A percentile compares a stretch with the other conserved stretches of the same genome.
Evolutionary conservation across 2,329 filamentous ascomycete species (phyloP).

Genomic region (Ceratocystis eucalypticola): DNA sequence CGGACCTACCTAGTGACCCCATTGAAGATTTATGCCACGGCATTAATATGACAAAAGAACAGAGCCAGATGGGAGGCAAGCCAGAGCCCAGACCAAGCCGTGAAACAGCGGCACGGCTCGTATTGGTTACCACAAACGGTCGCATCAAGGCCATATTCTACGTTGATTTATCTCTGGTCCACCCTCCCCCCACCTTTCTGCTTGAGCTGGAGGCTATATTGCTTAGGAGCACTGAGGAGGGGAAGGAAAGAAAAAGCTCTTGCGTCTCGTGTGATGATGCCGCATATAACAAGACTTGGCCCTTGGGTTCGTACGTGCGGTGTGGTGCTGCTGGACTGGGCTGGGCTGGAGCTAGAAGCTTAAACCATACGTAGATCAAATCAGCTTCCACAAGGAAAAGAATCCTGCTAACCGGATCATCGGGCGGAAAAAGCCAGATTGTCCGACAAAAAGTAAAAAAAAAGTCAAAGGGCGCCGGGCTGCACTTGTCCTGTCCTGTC

Average conservation of each 20-base stretch:
- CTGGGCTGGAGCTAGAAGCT: slow-evolving; percentile 1
- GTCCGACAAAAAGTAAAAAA: background rate
- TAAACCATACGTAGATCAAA: background rate
- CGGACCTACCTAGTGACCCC: background rate
- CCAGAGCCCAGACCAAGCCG: background rate
- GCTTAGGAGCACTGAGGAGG: background rate
- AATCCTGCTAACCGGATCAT: background rate
- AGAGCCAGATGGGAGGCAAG: background rate
- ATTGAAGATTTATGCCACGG: background rate
- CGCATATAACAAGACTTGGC: background rate
- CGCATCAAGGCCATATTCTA: background rate
- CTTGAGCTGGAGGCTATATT: background rate
- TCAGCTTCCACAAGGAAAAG: background rate
- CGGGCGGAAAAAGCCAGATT: slow-evolving; percentile 6
- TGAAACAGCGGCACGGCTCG: background rate
- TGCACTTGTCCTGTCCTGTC: no score
- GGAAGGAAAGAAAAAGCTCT: background rate
- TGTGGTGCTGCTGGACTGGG: no score
- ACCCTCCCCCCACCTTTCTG: background rate
- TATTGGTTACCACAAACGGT: background rate
- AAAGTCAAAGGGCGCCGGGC: no score
- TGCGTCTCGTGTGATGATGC: background rate
- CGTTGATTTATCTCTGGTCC: background rate
- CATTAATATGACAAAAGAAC: background rate
- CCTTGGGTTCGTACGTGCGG: background rate